Evolutionary conservation across 148 eudicot genomes (phyloP), one percentile per base, ranked within the genome.

Genomic region (Camellia granthamiana): DNA sequence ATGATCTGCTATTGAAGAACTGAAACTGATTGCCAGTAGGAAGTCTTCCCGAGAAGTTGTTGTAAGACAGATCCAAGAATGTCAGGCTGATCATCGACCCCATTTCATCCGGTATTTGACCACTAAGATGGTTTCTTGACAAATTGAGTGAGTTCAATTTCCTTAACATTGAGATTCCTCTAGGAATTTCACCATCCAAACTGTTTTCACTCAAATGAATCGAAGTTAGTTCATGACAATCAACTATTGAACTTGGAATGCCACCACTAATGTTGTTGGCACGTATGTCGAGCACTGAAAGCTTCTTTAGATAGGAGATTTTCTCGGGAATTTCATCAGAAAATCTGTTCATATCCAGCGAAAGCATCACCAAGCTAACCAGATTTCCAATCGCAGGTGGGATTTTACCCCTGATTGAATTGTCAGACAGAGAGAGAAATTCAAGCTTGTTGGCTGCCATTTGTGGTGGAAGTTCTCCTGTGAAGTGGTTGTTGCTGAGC

Each of bases 131-230:
- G 51, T 89, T 89, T 0, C 49, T 61, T 4, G 90, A 87, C 59
- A 89, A 11, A 30, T 85, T 87, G 4, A 89, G 67, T 9, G 49
- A 18, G 21, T 76, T 74, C n/a, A 89, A 60, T 18, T 49, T 84
- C 0, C 21, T 56, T 0, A 87, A 23, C 3, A 59, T 74, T 19
- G 84, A 81, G 55, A 89, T 51, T 0, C 78, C 62, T 49, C 63
- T 41, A 42, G 91, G 90, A 63, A 89, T 78, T 61, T 84, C 86
- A 1, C 91, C 91, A 4, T 74, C 2, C 13, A 89, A 63, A 3
- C 19, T 75, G 14, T 89, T 89, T 30, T 75, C 59, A 56, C 91
- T 89, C 47, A 89, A 82, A 82, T 89, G 89, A 15, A 85, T 51
- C 0, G 77, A 56, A 5, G 72, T 83, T 4, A 89, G 67, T 2